These are phyloP conservation scores for Cinchona pubescens DNA, from an alignment of 257 asterid species.

Conservation along the genomic window DNA sequence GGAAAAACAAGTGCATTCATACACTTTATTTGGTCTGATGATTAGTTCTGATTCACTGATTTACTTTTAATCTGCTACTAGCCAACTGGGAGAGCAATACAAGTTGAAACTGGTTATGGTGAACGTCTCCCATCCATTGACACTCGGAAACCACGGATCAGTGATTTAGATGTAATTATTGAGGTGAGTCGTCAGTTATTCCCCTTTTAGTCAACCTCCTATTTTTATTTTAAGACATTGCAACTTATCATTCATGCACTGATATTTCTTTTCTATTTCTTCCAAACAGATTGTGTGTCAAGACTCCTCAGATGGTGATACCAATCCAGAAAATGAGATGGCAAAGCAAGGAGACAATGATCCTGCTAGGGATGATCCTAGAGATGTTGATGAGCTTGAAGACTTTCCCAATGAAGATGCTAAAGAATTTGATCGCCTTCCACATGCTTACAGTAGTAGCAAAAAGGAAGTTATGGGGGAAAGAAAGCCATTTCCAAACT, in stretches of 20 bases:
- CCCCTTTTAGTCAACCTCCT: background rate
- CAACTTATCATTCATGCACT: background rate
- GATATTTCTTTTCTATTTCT: conserved; percentile 16
- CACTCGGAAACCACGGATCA: conserved; percentile 79
- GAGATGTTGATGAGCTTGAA: conserved; percentile 52
- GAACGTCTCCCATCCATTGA: conserved; percentile 91
- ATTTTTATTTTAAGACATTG: background rate
- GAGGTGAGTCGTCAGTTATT: conserved; percentile 40
- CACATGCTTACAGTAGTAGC: conserved; percentile 43
- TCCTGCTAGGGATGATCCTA: conserved; percentile 30
- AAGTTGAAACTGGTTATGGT: conserved; percentile 80
- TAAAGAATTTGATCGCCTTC: conserved; percentile 33
- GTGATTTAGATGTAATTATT: conserved; percentile 78
- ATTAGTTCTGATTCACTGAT: conserved; percentile 16
- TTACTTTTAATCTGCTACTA: conserved; percentile 34
- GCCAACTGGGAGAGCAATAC: conserved; percentile 95
- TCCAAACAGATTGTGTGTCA: conserved; percentile 72
- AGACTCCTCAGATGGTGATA: conserved; percentile 49
- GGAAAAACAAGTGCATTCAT: background rate
- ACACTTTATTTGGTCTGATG: conserved; percentile 6
- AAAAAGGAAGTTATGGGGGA: conserved; percentile 45
- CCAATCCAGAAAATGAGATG: conserved; percentile 28
- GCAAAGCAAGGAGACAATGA: conserved; percentile 51
- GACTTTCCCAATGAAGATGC: conserved; percentile 45
- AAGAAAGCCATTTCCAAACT: conserved; percentile 37